Conservation (phyloP, 2,329 filamentous ascomycete genomes). For the Hypoxylon sp. region DNA sequence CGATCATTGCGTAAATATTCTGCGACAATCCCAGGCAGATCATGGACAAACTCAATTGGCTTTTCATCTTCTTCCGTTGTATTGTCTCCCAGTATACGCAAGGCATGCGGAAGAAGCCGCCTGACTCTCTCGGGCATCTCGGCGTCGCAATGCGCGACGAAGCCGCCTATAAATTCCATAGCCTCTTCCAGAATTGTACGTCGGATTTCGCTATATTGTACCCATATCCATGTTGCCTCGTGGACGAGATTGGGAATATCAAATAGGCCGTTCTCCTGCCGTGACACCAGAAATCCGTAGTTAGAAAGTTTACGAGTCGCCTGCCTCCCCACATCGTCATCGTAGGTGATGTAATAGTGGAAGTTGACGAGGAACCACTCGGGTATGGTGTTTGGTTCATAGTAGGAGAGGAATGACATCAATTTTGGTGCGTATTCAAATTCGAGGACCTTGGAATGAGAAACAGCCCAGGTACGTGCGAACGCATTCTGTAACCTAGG, state of each 20-base stretch:
- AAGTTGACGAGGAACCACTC: constrained; percentile 42
- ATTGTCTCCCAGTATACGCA: not conserved
- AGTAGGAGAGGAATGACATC: constrained; percentile 49
- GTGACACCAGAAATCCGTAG: constrained; percentile 47
- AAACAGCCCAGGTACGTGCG: not conserved
- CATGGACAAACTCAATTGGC: not conserved
- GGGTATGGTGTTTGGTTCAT: constrained; percentile 51
- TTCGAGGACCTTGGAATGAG: not conserved
- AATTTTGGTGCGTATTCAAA: constrained; percentile 44
- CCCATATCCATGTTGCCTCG: constrained; percentile 45
- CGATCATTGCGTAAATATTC: too few species aligned
- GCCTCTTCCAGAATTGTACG: not conserved
- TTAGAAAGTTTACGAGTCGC: too few species aligned
- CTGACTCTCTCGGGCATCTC: not conserved
- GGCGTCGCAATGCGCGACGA: not conserved
- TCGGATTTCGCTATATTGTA: constrained; percentile 24
- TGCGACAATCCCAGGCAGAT: not conserved
- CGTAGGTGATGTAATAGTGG: not conserved
- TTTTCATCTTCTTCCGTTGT: not conserved
- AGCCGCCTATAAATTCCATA: too few species aligned
- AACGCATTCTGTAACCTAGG: not conserved
- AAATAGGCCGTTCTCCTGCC: constrained; percentile 39
- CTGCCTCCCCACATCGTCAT: too few species aligned
- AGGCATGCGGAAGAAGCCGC: not conserved
- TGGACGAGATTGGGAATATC: constrained; percentile 53